Conservation (phyloP, 225 moss, liverwort and hornwort genomes). For the Anthoceros angustus region DNA sequence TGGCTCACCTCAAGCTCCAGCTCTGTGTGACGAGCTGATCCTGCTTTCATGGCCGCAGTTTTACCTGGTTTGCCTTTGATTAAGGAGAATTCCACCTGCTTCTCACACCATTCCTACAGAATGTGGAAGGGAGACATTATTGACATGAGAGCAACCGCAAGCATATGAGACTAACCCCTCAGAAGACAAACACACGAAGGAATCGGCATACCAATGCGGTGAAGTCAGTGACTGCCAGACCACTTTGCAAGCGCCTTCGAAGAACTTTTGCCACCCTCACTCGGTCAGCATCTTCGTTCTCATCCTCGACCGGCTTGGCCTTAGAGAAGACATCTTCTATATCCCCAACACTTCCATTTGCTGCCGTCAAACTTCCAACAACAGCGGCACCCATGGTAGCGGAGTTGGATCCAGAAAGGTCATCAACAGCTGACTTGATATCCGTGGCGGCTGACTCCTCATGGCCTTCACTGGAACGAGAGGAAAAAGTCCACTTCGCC, state of each 20-base stretch:
- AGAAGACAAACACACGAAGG: not conserved
- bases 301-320: not conserved
- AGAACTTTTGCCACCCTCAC: not conserved
- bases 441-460: not conserved
- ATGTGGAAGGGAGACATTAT: not conserved
- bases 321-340: not conserved
- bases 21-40: conserved; percentile 65
- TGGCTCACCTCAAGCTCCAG: conserved; percentile 68
- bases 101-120: conserved; percentile 3
- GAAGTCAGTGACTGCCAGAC: not conserved
- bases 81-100: conserved; percentile 7
- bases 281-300: not conserved
- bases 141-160: not conserved
- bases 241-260: not conserved
- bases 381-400: not conserved
- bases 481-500: not conserved
- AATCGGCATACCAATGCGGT: not conserved
- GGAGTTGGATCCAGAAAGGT: not conserved
- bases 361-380: not conserved
- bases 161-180: not conserved
- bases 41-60: conserved; percentile 89
- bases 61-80: conserved; percentile 55
- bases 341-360: not conserved
- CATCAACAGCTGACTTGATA: not conserved
- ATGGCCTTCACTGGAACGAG: not conserved